phyloP scores from a whole-genome alignment of 2,329 filamentous ascomycete genomes.

The Clonostachys solani region DNA sequence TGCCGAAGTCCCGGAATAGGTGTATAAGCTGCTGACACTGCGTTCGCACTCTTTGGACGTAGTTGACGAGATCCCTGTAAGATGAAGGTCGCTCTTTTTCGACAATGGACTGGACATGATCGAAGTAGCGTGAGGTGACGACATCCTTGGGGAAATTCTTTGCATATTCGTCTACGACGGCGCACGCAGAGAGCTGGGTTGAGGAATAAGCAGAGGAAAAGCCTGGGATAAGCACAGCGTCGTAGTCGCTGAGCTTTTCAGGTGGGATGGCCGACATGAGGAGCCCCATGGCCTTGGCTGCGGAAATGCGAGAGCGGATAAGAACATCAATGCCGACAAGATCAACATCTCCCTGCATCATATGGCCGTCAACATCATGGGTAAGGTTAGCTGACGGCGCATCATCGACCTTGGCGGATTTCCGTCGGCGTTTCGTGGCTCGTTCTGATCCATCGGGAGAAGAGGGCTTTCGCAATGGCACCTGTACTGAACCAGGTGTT shows the following conservation, averaged over 20 bases:
- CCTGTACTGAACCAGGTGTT: conserved; percentile 35
- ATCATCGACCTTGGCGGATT: conserved; percentile 79
- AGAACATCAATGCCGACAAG: conserved; percentile 86
- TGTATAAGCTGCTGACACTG: conserved; percentile 89
- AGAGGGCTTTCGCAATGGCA: conserved; percentile 27
- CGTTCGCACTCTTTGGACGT: conserved; percentile 81
- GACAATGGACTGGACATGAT: conserved; percentile 68
- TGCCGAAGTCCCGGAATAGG: conserved; percentile 86
- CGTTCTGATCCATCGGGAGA: conserved; percentile 55
- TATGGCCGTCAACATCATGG: conserved; percentile 95
- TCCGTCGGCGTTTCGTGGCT: conserved; percentile 71
- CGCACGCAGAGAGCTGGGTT: conserved; percentile 77
- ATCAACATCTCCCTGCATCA: conserved; percentile 96
- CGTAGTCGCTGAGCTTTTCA: conserved; percentile 58
- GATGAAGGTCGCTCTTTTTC: conserved; percentile 76
- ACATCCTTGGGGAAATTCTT: conserved; percentile 47
- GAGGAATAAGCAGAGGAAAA: conserved; percentile 75
- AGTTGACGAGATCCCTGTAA: conserved; percentile 88
- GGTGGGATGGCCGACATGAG: conserved; percentile 76
- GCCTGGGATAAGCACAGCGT: conserved; percentile 58
- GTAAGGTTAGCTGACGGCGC: conserved; percentile 57
- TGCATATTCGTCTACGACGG: conserved; percentile 87
- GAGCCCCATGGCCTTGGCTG: conserved; percentile 80
- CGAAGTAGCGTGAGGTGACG: conserved; percentile 46
- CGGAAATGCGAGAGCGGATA: conserved; percentile 83